Base-by-base conservation (phyloP, 2,329 filamentous ascomycete genomes). In the Paracoccidioides lutzii region DNA sequence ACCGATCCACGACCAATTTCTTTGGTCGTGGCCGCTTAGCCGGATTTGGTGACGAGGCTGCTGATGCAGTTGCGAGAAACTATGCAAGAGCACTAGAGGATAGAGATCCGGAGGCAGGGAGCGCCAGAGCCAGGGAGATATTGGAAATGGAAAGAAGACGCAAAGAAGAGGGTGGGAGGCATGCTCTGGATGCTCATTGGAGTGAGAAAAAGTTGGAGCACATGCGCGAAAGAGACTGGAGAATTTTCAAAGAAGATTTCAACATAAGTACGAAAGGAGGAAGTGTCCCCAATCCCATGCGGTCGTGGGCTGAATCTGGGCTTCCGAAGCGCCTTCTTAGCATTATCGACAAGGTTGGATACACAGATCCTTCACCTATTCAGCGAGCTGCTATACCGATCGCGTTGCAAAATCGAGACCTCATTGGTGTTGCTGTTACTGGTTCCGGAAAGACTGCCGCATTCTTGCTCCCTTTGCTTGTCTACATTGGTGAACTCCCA, bases 241-340 rank as follows among this genome's bases (percentile, higher is more conserved):
- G 93, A 67, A 97, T 98, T 64, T 96, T 98, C 82, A 98, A 97
- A 73, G 93, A 97, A 71, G 90, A 98, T 71, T 97, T 95, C 75
- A 94, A 93, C 64, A 98, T 98, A 68, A 80, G 85, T 43, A 96
- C 90, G 7, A 97, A 95, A 71, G 93, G 93, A 57, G 91, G 91
- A 45, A 79, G 80, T 32, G 89, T 97, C 55, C 93, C 93, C 0
- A 91, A 97, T 65, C 93, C 93, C 0, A 97, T 98, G 90, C 89
- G 93, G 52, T 89, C 79, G 63, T 98, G 93, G 93, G 68, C 80
- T 49, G 93, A 98, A 71, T 95, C 90, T 3, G 79, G 78, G 5
- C 77, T 98, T 42, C 90, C 93, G 3, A 78, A 81, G 58, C 79
- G 82, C 1, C 73, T 98, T 53, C 78, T 97, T 59, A 81, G 90